Conservation (phyloP, 1,284 basidiomycete genomes). For the Chalciporus sp. region DNA sequence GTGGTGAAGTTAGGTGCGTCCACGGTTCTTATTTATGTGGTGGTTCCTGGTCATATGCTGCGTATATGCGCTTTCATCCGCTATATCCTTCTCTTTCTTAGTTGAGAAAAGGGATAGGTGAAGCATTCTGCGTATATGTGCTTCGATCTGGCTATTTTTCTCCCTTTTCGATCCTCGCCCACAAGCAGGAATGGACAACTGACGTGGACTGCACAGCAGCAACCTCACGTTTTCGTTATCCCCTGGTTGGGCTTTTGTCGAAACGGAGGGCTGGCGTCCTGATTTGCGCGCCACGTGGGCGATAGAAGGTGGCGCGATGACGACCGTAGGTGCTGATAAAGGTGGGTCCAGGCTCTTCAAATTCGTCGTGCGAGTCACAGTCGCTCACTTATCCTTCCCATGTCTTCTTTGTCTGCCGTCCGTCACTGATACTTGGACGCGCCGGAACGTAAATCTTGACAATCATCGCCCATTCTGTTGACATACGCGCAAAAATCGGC, state of each 20-base stretch:
- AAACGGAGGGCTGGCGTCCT: conserved; percentile 73
- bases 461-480: too few relatives aligned
- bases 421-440: not conserved
- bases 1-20: conserved; percentile 66
- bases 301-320: not conserved
- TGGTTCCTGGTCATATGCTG: not conserved
- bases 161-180: too few relatives aligned
- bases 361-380: too few relatives aligned
- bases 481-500: too few relatives aligned
- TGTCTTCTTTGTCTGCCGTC: not conserved
- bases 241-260: conserved; percentile 69
- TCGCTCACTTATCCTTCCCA: too few relatives aligned
- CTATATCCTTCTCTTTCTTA: not conserved
- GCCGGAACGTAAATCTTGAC: too few relatives aligned
- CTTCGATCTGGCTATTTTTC: too few relatives aligned
- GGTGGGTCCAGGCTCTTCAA: conserved; percentile 2
- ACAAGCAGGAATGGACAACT: not conserved
- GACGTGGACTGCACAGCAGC: conserved; percentile 48
- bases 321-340: conserved; percentile 33
- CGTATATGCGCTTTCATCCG: too few relatives aligned
- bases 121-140: too few relatives aligned
- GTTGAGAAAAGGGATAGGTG: not conserved
- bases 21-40: not conserved
- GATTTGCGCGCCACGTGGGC: conserved; percentile 64
- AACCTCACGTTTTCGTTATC: conserved; percentile 75